Evolutionary conservation across 805 yeast genomes (phyloP), one percentile per base, ranked within the genome.

Genomic region (Vanderwaltozyma polyspora): DNA sequence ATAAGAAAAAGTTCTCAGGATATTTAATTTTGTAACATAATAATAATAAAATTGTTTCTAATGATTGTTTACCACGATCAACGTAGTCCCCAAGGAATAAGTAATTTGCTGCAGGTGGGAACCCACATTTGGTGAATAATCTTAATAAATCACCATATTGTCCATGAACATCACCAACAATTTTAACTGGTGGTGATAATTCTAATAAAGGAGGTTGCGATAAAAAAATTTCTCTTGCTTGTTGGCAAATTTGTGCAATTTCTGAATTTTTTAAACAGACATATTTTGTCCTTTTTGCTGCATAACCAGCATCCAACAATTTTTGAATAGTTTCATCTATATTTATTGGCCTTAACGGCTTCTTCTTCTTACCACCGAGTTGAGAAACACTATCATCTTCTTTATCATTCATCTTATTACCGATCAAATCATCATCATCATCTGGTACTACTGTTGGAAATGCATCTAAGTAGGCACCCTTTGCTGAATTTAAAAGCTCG

Each of bases 81-180:
- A 89, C 98, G 58, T 89, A 89, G 60, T 89, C 98, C 21, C 98
- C 98, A 29, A 89, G 60, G 49, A 89, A 89, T 44, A 89, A 63
- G 60, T 86, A 89, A 58, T 89, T 91, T 11, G 95, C 74, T 43
- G 79, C 72, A 3, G 96, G 97, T 4, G 98, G 98, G 60, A 87
- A 84, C 17, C 98, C 98, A 63, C 96, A 87, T 62, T 85, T 79
- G 37, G 93, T 84, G 60, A 89, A 84, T 38, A 89, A 71, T 43
- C 98, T 72, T 44, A 89, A 74, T 43, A 89, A 67, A 60, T 89
- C 98, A 34, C 81, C 80, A 55, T 79, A 89, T 60, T 89, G 98
- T 19, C 98, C 98, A 58, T 89, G 98, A 24, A 89, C 94, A 54
- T 89, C 98, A 30, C 89, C 89, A 8, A 80, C 87, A 37, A 81